These are phyloP conservation scores for Penicillium sp. DNA, from an alignment of 2,329 filamentous ascomycete genomes.

Conservation along the genomic window DNA sequence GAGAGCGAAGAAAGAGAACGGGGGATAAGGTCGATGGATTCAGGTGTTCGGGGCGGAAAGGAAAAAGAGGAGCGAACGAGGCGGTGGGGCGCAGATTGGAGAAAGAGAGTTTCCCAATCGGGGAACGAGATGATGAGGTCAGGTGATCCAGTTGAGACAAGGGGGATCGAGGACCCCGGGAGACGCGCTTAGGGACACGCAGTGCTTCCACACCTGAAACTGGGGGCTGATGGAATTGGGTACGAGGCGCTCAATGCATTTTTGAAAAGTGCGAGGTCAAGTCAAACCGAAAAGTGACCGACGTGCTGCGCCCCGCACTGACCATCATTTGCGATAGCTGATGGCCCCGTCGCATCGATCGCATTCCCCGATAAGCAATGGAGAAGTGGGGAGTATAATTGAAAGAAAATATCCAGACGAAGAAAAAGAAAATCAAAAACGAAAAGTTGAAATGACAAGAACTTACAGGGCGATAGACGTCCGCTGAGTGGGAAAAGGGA, in stretches of 20 bases:
- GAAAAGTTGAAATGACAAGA: too few relatives aligned
- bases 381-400: slow-evolving; percentile 6
- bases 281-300: background rate
- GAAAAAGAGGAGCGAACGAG: background rate
- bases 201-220: background rate
- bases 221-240: too few relatives aligned
- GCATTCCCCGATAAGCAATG: slow-evolving; percentile 4
- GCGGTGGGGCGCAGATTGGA: background rate
- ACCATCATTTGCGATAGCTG: slow-evolving; percentile 15
- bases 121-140: slow-evolving; percentile 13
- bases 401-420: slow-evolving; percentile 3
- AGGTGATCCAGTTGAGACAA: slow-evolving; percentile 18
- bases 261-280: too few relatives aligned
- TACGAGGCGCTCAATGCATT: background rate
- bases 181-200: slow-evolving; percentile 1
- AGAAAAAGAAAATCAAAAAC: slow-evolving; percentile 2
- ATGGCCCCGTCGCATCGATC: slow-evolving; percentile 5
- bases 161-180: slow-evolving; percentile 18
- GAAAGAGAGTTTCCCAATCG: background rate
- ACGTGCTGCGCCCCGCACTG: slow-evolving; percentile 20
- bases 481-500: slow-evolving; percentile 29
- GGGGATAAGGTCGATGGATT: slow-evolving; percentile 1
- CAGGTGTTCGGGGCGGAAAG: too few relatives aligned
- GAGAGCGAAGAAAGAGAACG: slow-evolving; percentile 2
- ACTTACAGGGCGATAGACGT: slow-evolving; percentile 47